These are phyloP conservation scores for Albatrellus sp. DNA, from an alignment of 1,284 basidiomycete genomes.

Conservation along the genomic window DNA sequence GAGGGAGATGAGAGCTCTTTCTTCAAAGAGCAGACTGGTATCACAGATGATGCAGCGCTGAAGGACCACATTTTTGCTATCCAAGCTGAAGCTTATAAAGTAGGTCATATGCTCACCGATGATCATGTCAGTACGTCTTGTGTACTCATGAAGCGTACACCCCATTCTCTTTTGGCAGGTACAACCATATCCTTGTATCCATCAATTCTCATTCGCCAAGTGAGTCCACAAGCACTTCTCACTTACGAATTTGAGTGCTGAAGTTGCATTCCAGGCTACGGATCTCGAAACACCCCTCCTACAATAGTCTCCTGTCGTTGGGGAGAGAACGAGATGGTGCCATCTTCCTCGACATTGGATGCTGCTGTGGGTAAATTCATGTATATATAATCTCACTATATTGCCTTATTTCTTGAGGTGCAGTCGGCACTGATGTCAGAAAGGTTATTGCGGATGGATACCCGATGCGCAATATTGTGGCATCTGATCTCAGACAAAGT, in stretches of 20 bases:
- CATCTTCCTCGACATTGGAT: constrained; percentile 17
- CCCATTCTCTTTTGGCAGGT: neutral
- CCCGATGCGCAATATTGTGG: constrained; percentile 8
- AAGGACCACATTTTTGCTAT: constrained; percentile 1
- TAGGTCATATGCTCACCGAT: neutral
- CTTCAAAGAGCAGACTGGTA: constrained; percentile 4
- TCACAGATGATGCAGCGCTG: constrained; percentile 1
- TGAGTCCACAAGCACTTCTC: neutral
- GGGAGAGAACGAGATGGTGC: constrained; percentile 13
- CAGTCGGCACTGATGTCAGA: constrained; percentile 9
- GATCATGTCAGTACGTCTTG: neutral
- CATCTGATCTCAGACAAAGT: constrained; percentile 13
- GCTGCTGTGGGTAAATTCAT: constrained; percentile 16
- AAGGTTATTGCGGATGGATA: constrained; percentile 10
- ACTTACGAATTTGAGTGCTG: neutral
- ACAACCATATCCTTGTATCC: constrained; percentile 4
- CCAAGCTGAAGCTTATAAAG: neutral
- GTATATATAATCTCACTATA: no score
- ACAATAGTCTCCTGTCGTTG: constrained; percentile 12
- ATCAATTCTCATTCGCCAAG: constrained; percentile 1
- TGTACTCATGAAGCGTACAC: neutral
- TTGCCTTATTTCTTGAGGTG: no score
- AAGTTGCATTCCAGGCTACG: constrained; percentile 7
- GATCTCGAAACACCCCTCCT: constrained; percentile 10
- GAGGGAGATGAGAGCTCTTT: constrained; percentile 3